phyloP scores from a whole-genome alignment of 306 rosid genomes.

The Elaeagnus macrophylla region DNA sequence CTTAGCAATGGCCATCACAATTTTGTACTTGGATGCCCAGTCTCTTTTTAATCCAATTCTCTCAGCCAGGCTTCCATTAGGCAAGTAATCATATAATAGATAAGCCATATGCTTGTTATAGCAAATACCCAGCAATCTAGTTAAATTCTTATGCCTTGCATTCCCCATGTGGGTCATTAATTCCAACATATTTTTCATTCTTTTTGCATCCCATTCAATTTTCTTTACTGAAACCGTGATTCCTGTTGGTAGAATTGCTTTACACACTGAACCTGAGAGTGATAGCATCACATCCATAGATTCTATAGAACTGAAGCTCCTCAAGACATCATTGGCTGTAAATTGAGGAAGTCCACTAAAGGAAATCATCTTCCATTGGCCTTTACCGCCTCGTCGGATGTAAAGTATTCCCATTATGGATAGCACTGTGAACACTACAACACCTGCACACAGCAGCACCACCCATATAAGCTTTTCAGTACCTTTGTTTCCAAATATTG shows the following conservation, averaged over 20 bases:
- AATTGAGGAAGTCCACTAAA: constrained; percentile 76
- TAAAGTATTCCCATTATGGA: constrained; percentile 37
- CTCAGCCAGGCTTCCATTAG: constrained; percentile 74
- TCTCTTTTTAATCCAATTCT: constrained; percentile 51
- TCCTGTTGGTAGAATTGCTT: constrained; percentile 84
- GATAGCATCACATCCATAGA: constrained; percentile 32
- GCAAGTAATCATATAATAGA: constrained; percentile 67
- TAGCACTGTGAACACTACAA: constrained; percentile 37
- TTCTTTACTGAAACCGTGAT: constrained; percentile 71
- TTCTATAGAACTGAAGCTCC: constrained; percentile 49
- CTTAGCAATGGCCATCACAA: constrained; percentile 56
- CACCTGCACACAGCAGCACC: constrained; percentile 47
- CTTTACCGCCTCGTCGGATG: constrained; percentile 31
- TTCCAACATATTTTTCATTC: constrained; percentile 32
- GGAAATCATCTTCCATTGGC: constrained; percentile 82
- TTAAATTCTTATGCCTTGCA: constrained; percentile 65
- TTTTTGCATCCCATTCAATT: constrained; percentile 59
- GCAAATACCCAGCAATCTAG: constrained; percentile 63
- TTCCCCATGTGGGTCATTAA: constrained; percentile 51
- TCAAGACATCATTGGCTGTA: constrained; percentile 66
- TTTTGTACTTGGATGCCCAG: constrained; percentile 62
- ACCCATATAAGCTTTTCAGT: constrained; percentile 40
- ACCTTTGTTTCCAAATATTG: constrained; percentile 48
- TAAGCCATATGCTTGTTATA: constrained; percentile 65
- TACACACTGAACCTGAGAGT: constrained; percentile 38